Base-by-base conservation (phyloP, 2,329 filamentous ascomycete genomes). In the Pestalotiopsis sp. region DNA sequence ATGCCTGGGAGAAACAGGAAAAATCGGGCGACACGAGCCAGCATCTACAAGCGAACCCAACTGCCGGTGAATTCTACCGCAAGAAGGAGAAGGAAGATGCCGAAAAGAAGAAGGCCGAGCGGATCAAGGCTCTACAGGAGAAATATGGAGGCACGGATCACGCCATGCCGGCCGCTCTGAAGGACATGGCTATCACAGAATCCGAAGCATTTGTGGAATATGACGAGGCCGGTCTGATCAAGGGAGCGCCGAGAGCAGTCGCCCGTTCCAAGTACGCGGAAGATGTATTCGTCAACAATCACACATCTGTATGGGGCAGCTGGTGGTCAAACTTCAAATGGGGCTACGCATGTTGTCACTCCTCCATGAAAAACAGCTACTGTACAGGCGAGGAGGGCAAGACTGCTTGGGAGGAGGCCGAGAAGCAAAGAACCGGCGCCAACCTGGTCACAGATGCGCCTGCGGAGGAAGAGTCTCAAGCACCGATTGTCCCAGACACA, bases 251-350 rank as follows among this genome's bases (percentile, higher is more conserved):
- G 0, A 92, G 91, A 78, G 89, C 89, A 67, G 87, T 88, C 66
- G 92, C 91, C 65, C 95, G 93, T 79, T 97, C 94, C 56, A 98
- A 98, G 78, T 99, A 99, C 77, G 82, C 91, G 4, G 96, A 99
- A 77, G 94, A 99, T 75, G 86, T 98, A 0, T 83, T 92, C 67
- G 88, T 92, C 78, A 95, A 97, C 83, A 99, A 99, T 77, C 96
- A 99, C 81, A 94, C 90, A 3, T 91, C 92, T 0, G 91, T 97
- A 3, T 99, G 94, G 93, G 96, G 96, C 63, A 97, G 94, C 76
- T 99, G 96, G 96, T 99, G 96, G 96, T 89, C 90, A 66, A 91
- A 93, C 77, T 98, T 98, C 82, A 89, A 92, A 80, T 99, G 96
- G 96, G 96, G 96, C 1, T 99, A 97, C 80, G 89, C 93, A 25